Evolutionary conservation across 352 stramenopile genomes (phyloP).

Genomic region (Phytophthora capsici): DNA sequence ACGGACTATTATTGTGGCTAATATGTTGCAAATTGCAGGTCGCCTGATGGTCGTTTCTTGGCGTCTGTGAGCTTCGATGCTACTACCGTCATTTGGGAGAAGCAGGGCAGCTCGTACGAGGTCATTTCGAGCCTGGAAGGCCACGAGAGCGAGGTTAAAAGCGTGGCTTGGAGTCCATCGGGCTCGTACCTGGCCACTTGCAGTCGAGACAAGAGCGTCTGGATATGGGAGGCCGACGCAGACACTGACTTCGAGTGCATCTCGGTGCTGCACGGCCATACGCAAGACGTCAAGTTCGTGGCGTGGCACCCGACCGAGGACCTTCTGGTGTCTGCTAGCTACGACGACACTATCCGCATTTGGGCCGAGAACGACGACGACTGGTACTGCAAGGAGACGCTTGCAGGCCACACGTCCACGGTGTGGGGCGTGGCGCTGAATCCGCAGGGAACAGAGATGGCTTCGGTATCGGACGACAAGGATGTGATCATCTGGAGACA

Average conservation of each 20-base stretch:
- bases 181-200: slow-evolving; percentile 96
- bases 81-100: slow-evolving; percentile 95
- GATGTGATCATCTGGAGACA: slow-evolving; percentile 93
- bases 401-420: slow-evolving; percentile 92
- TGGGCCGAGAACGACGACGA: slow-evolving; percentile 97
- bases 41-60: slow-evolving; percentile 82
- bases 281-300: slow-evolving; percentile 97
- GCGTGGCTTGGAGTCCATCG: slow-evolving; percentile 94
- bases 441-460: slow-evolving; percentile 77
- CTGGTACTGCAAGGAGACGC: slow-evolving; percentile 96
- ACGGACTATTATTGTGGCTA: not conserved
- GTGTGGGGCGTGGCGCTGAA: slow-evolving; percentile 94
- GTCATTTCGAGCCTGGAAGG: slow-evolving; percentile 96
- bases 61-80: slow-evolving; percentile 97
- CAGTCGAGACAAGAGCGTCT: slow-evolving; percentile 98
- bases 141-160: slow-evolving; percentile 99
- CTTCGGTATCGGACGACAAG: slow-evolving; percentile 93
- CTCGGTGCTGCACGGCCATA: slow-evolving; percentile 96
- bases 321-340: slow-evolving; percentile 90
- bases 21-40: slow-evolving; percentile 43
- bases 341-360: slow-evolving; percentile 96
- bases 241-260: slow-evolving; percentile 98
- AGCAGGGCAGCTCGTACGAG: slow-evolving; percentile 90
- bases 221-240: slow-evolving; percentile 97
- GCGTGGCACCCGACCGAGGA: slow-evolving; percentile 91